Percentiles rank a stretch among this genome's conserved stretches.
phyloP scores from a whole-genome alignment of 345 rosid genomes.

The Pseudoturritis turrita region DNA sequence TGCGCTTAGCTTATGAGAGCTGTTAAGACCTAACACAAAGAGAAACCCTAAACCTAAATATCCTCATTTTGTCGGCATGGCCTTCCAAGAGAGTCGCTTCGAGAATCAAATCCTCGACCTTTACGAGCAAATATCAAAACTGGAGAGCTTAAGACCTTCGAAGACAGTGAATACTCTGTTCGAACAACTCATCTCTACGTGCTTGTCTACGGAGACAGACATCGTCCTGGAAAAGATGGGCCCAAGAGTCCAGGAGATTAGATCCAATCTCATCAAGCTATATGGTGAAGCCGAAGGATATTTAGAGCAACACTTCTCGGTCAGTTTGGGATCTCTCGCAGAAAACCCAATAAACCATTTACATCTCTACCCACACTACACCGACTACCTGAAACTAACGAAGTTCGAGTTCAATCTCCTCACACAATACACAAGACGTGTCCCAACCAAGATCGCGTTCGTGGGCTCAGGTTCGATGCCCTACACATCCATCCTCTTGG shows the following conservation, averaged over 20 bases:
- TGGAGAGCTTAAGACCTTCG: background rate
- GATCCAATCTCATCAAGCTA: conserved; percentile 4
- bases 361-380: conserved; percentile 1
- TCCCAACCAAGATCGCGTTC: background rate
- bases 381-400: background rate
- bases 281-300: background rate
- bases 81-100: too few relatives aligned
- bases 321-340: background rate
- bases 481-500: background rate
- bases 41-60: too few relatives aligned
- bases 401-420: conserved; percentile 1
- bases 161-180: background rate
- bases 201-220: background rate
- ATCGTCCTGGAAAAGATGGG: background rate
- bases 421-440: background rate
- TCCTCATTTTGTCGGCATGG: too few relatives aligned
- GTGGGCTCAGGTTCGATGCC: background rate
- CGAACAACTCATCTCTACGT: background rate
- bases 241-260: background rate
- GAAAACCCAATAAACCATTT: background rate
- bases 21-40: too few relatives aligned
- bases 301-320: background rate
- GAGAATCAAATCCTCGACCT: too few relatives aligned
- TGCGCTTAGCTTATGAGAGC: too few relatives aligned
- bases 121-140: background rate